phyloP scores from a whole-genome alignment of 2,329 filamentous ascomycete genomes.

The Hypoxylon sp. region DNA sequence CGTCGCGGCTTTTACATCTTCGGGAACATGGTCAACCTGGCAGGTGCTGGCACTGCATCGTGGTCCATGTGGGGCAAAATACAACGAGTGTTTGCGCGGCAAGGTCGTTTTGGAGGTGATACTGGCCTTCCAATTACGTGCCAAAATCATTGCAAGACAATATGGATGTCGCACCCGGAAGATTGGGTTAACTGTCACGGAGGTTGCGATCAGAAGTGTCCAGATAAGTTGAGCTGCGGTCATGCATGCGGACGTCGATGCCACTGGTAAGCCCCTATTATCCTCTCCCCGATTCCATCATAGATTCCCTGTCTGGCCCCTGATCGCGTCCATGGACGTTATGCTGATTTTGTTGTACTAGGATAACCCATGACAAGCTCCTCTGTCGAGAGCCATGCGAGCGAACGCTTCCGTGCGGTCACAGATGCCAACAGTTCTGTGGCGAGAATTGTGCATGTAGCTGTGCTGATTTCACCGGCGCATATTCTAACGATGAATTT shows the following conservation, averaged over 20 bases:
- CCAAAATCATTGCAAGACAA: conserved; percentile 66
- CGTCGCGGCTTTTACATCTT: conserved; percentile 86
- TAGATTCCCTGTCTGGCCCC: too few species aligned
- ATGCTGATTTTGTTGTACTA: conserved; percentile 29
- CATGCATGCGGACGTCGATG: conserved; percentile 50
- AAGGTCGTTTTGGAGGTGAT: conserved; percentile 50
- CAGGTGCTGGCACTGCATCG: conserved; percentile 61
- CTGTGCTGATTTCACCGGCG: conserved; percentile 47
- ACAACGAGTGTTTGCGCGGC: conserved; percentile 56
- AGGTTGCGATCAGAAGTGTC: conserved; percentile 48
- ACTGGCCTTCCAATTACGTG: conserved; percentile 74
- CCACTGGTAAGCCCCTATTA: conserved; percentile 48
- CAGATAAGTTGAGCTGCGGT: conserved; percentile 46
- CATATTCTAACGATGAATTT: conserved; percentile 46
- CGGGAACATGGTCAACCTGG: conserved; percentile 73
- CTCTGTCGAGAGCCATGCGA: conserved; percentile 50
- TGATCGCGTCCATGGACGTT: not conserved
- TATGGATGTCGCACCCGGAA: conserved; percentile 64
- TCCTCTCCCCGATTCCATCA: not conserved
- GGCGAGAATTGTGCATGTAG: conserved; percentile 48
- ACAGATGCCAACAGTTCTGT: conserved; percentile 49
- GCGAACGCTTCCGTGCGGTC: conserved; percentile 46
- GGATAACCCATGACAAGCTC: conserved; percentile 47
- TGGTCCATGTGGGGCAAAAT: conserved; percentile 58
- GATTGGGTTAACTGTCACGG: conserved; percentile 62